Conservation (phyloP, 164 flowering plant genomes). For the Tetrastigma voinierianum region DNA sequence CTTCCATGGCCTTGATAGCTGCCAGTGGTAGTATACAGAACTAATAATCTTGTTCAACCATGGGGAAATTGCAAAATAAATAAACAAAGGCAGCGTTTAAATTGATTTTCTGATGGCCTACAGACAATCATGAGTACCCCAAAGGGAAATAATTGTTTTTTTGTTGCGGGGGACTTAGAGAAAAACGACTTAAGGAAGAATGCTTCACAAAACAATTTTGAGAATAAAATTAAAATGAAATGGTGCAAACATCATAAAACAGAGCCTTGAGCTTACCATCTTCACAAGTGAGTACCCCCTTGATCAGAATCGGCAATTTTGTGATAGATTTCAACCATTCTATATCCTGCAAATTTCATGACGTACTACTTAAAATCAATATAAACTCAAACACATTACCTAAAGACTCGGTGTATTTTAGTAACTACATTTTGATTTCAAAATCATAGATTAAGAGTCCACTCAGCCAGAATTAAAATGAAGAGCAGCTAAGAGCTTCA, state of each 20-base stretch:
- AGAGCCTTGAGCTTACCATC: constrained; percentile 51
- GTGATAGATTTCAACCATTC: constrained; percentile 78
- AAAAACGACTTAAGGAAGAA: too few species aligned
- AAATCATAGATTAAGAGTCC: too few species aligned
- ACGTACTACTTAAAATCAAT: not conserved
- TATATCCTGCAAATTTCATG: constrained; percentile 55
- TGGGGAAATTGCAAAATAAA: not conserved
- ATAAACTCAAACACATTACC: not conserved
- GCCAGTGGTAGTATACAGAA: constrained; percentile 13
- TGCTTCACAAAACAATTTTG: too few species aligned
- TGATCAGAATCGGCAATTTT: constrained; percentile 74
- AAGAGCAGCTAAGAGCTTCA: too few species aligned
- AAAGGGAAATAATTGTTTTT: too few species aligned
- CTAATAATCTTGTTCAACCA: not conserved
- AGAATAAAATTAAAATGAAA: not conserved
- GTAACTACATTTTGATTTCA: too few species aligned
- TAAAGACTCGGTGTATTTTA: too few species aligned
- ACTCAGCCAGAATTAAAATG: too few species aligned
- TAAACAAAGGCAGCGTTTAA: not conserved
- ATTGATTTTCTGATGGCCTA: too few species aligned
- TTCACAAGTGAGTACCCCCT: constrained; percentile 77
- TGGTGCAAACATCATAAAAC: not conserved
- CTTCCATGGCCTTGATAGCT: constrained; percentile 71
- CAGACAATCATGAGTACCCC: too few species aligned
- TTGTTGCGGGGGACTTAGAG: too few species aligned